These are phyloP conservation scores for Colletotrichum endophyticum DNA, from an alignment of 2,329 filamentous ascomycete genomes.

Conservation along the genomic window DNA sequence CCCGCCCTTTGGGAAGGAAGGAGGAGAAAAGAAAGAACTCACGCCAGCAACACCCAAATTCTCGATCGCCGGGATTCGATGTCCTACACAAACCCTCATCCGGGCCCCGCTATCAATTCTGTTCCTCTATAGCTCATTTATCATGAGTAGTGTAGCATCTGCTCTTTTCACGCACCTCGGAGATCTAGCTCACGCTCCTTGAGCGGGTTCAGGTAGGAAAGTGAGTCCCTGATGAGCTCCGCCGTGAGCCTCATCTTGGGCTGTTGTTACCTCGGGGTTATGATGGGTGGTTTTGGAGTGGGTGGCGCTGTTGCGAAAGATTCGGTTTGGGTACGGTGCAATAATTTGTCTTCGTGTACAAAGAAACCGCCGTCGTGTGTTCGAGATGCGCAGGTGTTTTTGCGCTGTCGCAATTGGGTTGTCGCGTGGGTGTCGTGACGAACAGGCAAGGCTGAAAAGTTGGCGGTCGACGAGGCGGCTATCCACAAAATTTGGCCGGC, in stretches of 20 bases:
- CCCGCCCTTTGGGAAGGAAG: background rate
- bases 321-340: background rate
- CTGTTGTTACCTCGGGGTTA: constrained; percentile 10
- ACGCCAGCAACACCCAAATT: constrained; percentile 95
- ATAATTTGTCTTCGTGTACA: background rate
- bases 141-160: constrained; percentile 85
- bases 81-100: constrained; percentile 70
- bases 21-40: constrained; percentile 42
- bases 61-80: constrained; percentile 97
- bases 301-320: background rate
- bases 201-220: constrained; percentile 98
- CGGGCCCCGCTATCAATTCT: constrained; percentile 79
- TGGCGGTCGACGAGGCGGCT: constrained; percentile 14
- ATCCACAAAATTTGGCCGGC: constrained; percentile 13
- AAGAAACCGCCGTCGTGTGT: background rate
- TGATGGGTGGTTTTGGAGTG: background rate
- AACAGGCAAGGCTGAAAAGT: constrained; percentile 20
- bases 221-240: constrained; percentile 91
- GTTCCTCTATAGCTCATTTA: constrained; percentile 48
- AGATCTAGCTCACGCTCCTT: constrained; percentile 99
- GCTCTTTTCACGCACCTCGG: constrained; percentile 98
- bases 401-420: background rate
- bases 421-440: background rate
- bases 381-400: background rate
- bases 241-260: constrained; percentile 88